Percentiles rank a stretch among this genome's conserved stretches.
Evolutionary conservation across 2,329 filamentous ascomycete species (phyloP).

Genomic region (Stachybotrys echinatus): DNA sequence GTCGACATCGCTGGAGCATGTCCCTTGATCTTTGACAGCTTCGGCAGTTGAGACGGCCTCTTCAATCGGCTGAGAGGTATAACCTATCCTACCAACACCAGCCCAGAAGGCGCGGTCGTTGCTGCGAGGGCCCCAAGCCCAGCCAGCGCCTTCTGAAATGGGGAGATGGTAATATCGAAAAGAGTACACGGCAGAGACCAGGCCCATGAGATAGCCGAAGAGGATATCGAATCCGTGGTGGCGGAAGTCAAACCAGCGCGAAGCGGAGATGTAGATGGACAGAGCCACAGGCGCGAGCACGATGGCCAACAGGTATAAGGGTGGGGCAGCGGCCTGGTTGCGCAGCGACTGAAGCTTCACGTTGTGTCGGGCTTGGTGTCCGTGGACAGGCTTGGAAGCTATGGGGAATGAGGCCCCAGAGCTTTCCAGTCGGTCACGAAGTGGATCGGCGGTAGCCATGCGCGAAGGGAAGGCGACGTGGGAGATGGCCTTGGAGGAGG

Average conservation of each 20-base stretch:
- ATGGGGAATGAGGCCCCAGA: conserved; percentile 13
- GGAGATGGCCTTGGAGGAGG: conserved; percentile 34
- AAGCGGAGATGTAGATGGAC: conserved; percentile 77
- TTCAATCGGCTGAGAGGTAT: too few relatives aligned
- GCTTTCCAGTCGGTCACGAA: conserved; percentile 26
- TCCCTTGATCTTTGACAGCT: too few relatives aligned
- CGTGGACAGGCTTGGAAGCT: conserved; percentile 15
- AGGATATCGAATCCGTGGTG: conserved; percentile 93
- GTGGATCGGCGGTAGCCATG: conserved; percentile 32
- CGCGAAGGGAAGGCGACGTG: conserved; percentile 74
- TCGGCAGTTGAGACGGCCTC: too few relatives aligned
- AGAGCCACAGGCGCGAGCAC: conserved; percentile 66
- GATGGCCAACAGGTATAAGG: conserved; percentile 68
- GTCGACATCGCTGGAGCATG: too few relatives aligned
- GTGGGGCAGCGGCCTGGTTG: conserved; percentile 74
- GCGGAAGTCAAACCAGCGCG: conserved; percentile 81
- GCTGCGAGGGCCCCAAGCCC: conserved; percentile 81
- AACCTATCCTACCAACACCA: conserved; percentile 59
- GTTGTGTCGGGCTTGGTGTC: conserved; percentile 19
- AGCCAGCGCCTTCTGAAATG: conserved; percentile 66
- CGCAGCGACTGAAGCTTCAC: conserved; percentile 38
- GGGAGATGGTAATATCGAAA: conserved; percentile 87
- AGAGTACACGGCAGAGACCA: conserved; percentile 62
- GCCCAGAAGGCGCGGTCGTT: conserved; percentile 72
- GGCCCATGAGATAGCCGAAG: conserved; percentile 76